Evolutionary conservation across 495 filamentous ascomycete species (phyloP).

Genomic region (Evernia prunastri): DNA sequence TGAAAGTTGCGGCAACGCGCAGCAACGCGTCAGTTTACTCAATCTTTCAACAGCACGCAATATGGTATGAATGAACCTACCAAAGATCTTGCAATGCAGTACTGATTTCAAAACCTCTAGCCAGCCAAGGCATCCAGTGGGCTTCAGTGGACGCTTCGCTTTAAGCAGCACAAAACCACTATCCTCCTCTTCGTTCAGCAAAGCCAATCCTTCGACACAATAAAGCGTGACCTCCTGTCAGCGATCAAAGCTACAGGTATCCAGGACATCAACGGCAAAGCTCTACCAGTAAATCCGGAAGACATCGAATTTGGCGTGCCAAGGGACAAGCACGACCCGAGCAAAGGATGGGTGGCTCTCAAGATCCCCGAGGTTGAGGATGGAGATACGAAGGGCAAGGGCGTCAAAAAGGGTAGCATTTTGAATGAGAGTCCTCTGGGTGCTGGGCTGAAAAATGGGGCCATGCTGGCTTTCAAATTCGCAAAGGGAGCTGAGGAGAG

Average conservation of each 20-base stretch:
- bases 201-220: constrained; percentile 49
- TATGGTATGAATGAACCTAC: constrained; percentile 14
- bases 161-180: constrained; percentile 75
- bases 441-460: constrained; percentile 50
- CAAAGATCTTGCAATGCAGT: background rate
- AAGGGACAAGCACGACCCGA: constrained; percentile 48
- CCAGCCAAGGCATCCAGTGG: constrained; percentile 28
- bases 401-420: constrained; percentile 37
- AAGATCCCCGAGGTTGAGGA: constrained; percentile 36
- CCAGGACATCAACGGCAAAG: constrained; percentile 40
- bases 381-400: constrained; percentile 36
- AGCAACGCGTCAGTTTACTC: constrained; percentile 6
- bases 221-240: constrained; percentile 60
- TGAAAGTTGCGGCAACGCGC: background rate
- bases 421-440: constrained; percentile 40
- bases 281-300: constrained; percentile 42
- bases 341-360: constrained; percentile 52
- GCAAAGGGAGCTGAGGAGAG: constrained; percentile 32
- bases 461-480: constrained; percentile 66
- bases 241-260: constrained; percentile 40
- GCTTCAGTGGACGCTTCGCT: constrained; percentile 56
- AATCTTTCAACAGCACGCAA: background rate
- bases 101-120: constrained; percentile 6
- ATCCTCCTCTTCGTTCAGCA: constrained; percentile 64
- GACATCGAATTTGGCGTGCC: constrained; percentile 50